These are phyloP conservation scores for Xylaria sp. DNA, from an alignment of 2,329 filamentous ascomycete species.

Conservation along the genomic window DNA sequence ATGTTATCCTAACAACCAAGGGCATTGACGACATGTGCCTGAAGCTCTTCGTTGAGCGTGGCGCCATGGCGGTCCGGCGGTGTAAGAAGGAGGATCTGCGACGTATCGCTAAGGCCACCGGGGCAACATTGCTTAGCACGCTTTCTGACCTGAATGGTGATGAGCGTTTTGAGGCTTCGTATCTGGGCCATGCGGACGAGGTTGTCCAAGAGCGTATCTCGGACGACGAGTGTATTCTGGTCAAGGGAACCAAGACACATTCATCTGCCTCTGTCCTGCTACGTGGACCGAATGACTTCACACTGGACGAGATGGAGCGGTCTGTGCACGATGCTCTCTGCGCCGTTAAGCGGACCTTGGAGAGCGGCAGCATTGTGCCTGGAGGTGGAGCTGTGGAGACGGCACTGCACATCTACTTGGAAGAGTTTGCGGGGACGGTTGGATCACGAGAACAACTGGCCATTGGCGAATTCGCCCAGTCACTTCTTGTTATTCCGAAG, in stretches of 20 bases:
- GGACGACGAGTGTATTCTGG: constrained; percentile 95
- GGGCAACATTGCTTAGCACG: constrained; percentile 88
- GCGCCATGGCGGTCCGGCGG: constrained; percentile 91
- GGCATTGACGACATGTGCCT: constrained; percentile 95
- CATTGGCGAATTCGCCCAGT: constrained; percentile 95
- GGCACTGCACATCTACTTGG: constrained; percentile 97
- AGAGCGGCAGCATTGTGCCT: constrained; percentile 95
- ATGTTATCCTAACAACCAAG: constrained; percentile 96
- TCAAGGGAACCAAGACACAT: constrained; percentile 94
- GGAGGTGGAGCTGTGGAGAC: constrained; percentile 97
- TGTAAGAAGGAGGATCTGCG: constrained; percentile 99
- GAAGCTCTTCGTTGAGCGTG: constrained; percentile 92
- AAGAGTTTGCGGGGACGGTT: constrained; percentile 97
- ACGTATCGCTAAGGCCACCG: constrained; percentile 93
- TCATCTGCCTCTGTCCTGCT: constrained; percentile 95
- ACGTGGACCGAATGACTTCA: constrained; percentile 92
- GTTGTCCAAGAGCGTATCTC: constrained; percentile 98
- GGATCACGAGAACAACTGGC: constrained; percentile 96
- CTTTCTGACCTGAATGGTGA: constrained; percentile 97
- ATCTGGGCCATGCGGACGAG: constrained; percentile 89
- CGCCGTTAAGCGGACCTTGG: constrained; percentile 94
- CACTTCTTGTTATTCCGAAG: constrained; percentile 92
- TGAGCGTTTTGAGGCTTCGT: constrained; percentile 90
- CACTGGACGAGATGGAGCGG: constrained; percentile 98
- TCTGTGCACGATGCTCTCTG: constrained; percentile 96